Evolutionary conservation across 306 rosid species (phyloP).

Genomic region (Vigna hirtella): DNA sequence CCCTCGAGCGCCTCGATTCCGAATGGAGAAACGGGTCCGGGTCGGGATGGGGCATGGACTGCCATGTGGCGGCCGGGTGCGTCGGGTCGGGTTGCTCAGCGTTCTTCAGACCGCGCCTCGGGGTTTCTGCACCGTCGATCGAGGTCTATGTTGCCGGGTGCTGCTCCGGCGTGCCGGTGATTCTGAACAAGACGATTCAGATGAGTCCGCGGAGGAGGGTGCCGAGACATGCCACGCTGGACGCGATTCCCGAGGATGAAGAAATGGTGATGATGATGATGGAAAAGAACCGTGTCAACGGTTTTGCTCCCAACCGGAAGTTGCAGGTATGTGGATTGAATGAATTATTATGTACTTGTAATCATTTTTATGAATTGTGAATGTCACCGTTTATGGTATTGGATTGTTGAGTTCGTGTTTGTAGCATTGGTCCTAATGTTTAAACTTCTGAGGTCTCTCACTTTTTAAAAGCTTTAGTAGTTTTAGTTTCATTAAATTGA

Average conservation of each 20-base stretch:
- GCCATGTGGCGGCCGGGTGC: conserved; percentile 70
- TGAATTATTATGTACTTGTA: background rate
- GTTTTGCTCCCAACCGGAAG: conserved; percentile 52
- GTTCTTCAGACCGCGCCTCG: conserved; percentile 74
- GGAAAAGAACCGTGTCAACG: conserved; percentile 60
- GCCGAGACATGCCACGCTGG: conserved; percentile 60
- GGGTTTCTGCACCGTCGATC: conserved; percentile 72
- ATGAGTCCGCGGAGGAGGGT: conserved; percentile 74
- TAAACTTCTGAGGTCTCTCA: background rate
- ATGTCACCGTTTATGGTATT: background rate
- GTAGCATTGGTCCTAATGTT: background rate
- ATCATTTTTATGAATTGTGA: background rate
- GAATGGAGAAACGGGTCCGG: conserved; percentile 60
- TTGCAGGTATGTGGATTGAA: conserved; percentile 57
- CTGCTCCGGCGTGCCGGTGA: conserved; percentile 82
- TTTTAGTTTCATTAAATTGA: background rate
- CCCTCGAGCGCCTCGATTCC: conserved; percentile 73
- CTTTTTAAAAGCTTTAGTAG: background rate
- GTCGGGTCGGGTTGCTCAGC: conserved; percentile 71
- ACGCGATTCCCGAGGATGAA: conserved; percentile 91
- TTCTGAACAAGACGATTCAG: conserved; percentile 73
- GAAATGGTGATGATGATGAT: conserved; percentile 49
- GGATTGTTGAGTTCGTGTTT: background rate
- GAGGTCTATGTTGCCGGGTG: conserved; percentile 91
- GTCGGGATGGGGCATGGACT: conserved; percentile 75